phyloP scores from a whole-genome alignment of 192 early-diverging fungal genomes.

The Linnemannia zychae region DNA sequence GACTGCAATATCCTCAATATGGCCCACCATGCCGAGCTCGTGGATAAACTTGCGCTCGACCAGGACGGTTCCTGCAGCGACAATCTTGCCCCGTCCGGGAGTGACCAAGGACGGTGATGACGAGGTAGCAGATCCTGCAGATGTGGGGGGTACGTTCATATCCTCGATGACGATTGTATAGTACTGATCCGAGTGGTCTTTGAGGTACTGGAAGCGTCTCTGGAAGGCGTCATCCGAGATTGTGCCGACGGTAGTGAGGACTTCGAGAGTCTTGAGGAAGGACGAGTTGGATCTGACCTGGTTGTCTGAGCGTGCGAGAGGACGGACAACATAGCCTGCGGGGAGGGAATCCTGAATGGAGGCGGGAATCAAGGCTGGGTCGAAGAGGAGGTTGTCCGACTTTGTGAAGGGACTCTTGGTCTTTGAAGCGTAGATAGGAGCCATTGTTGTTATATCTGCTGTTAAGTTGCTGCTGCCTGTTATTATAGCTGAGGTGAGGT shows the following conservation, averaged over 20 bases:
- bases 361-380: constrained; percentile 73
- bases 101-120: constrained; percentile 63
- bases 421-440: constrained; percentile 6
- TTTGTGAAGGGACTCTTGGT: constrained; percentile 47
- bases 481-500: not conserved
- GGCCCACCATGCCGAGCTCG: constrained; percentile 81
- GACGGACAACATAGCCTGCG: constrained; percentile 75
- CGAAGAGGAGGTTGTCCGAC: constrained; percentile 69
- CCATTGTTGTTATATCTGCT: constrained; percentile 10
- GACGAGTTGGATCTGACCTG: constrained; percentile 72
- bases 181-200: constrained; percentile 84
- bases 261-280: constrained; percentile 70
- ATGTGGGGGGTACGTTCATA: constrained; percentile 40
- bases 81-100: constrained; percentile 68
- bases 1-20: constrained; percentile 85
- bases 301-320: constrained; percentile 77
- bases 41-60: constrained; percentile 92
- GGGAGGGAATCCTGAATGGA: constrained; percentile 74
- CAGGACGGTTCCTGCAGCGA: constrained; percentile 85
- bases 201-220: constrained; percentile 82
- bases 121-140: constrained; percentile 20
- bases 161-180: constrained; percentile 82
- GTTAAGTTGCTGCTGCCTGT: not conserved
- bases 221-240: constrained; percentile 76
- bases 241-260: constrained; percentile 81